A percentile compares a stretch with the other conserved stretches of the same genome.
These are phyloP conservation scores for Thozetella sp. DNA, from an alignment of 495 filamentous ascomycete species.

Conservation along the genomic window DNA sequence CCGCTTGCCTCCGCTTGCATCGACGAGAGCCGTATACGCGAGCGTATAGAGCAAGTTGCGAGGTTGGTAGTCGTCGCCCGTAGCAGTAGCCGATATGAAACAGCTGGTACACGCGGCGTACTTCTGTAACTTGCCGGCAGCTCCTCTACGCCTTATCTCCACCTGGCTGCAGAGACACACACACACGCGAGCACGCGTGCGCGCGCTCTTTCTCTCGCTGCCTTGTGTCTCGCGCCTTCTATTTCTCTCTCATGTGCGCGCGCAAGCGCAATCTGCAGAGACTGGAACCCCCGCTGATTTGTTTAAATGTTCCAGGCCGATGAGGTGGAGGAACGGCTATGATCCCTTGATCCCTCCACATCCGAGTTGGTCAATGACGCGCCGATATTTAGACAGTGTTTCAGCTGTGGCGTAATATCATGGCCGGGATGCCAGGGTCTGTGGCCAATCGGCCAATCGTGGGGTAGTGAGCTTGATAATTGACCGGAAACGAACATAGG, in stretches of 20 bases:
- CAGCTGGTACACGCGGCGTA: neutral
- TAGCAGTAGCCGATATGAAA: neutral
- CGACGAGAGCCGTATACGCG: neutral
- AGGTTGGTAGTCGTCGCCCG: too few species aligned
- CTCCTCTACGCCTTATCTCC: too few species aligned
- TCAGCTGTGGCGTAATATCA: constrained; percentile 45
- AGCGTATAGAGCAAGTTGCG: neutral
- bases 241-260: neutral
- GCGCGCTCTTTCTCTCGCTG: too few species aligned
- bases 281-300: neutral
- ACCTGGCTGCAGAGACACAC: too few species aligned
- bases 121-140: neutral
- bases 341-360: neutral
- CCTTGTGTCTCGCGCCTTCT: too few species aligned
- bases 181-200: too few species aligned
- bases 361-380: constrained; percentile 5
- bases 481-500: neutral
- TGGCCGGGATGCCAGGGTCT: constrained; percentile 14
- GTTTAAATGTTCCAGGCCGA: neutral
- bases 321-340: neutral
- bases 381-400: constrained; percentile 11
- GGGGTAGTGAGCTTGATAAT: constrained; percentile 5
- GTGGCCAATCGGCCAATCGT: constrained; percentile 24
- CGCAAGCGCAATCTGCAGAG: neutral
- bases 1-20: neutral